Base-by-base conservation (phyloP, 345 rosid genomes). In the Murraya koenigii region DNA sequence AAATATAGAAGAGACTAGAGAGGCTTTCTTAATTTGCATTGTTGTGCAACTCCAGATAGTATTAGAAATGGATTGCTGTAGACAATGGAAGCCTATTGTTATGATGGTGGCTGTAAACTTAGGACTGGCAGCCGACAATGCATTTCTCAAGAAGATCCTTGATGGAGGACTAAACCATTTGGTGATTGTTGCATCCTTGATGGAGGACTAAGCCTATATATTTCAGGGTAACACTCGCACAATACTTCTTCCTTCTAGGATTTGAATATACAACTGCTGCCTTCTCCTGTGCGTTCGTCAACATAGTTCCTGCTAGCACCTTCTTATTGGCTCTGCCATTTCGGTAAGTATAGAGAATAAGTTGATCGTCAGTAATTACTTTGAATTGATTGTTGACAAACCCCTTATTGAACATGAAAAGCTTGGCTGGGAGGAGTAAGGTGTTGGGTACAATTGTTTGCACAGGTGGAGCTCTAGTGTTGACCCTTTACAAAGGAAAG, bases 181-280 rank as follows among this genome's bases (percentile, higher is more conserved):
- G 82, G 91, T 94, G 39, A 84, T 94, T 7, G 77, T 89, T 78
- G 87, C 96, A 84, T 87, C 73, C 87, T 91, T 36, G 84, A 88
- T 61, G 80, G 85, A 69, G 97, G 97, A 47, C 77, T 86, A 38
- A 85, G 86, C 78, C 91, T n/a, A n/a, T n/a, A 83, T 74, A 22
- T 38, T 38, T 82, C 88, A 90, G 97, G 86, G 85, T 90, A 78
- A 87, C 93, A 41, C 83, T 93, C 44, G 79, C 90, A n/a, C 95
- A 93, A 76, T 89, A 83, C 78, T 84, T 86, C 80, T 88, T 91
- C 82, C 89, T 93, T 47, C 87, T 87, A 44, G 95, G 97, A 69
- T 86, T 93, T 62, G 79, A 89, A 80, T 84, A 90, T 75, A 90
- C 97, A 74, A 89, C 95, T 19, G 88, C 97, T 39, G 86, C 93